Evolutionary conservation across 1,284 basidiomycete genomes (phyloP), one percentile per base, ranked within the genome.

Genomic region (Pseudozyma flocculosa): DNA sequence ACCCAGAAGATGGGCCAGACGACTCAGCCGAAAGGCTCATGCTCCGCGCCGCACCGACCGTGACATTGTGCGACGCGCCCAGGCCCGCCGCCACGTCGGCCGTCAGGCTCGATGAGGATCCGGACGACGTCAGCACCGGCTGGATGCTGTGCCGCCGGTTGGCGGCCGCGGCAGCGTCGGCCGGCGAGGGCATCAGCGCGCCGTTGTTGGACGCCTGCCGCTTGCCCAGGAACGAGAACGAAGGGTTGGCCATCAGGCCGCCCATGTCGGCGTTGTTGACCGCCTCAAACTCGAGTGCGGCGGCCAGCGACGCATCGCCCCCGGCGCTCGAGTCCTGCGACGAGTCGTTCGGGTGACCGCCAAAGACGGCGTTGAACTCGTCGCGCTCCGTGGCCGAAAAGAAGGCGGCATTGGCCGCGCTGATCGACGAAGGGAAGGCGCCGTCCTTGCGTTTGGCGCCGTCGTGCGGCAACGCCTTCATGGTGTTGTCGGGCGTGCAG

Each of bases 141-240:
- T 70, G 68, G 26, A 72, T 68, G 57, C 70, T 72, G 48, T 72
- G 70, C 32, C 70, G 56, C 42, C 67, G 57, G 34, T 60, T 55
- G 24, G 53, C 61, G 4, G 56, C 55, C 22, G 41, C 51, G 43
- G 65, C 63, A 10, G 52, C 42, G 11, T 56, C 51, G 44, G 58
- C 24, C 53, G 55, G 51, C 21, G 49, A 49, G 19, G 43, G 52
- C 14, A 52, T 49, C 5, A 24, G 30, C 5, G 39, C 42, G 14
- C 26, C 15, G 36, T 54, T 45, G 18, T 45, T 48, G 2, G 56
- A 52, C 22, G 49, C 52, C 10, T 55, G 55, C 3, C 62, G 59
- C 50, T 67, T 69, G 19, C 49, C 54, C 4, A 55, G 26, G 24
- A 54, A 48, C 3, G 54, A 42, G 44, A 42, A 49, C 13, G 54